Percentiles rank a stretch among this genome's conserved stretches.
Evolutionary conservation across 2,329 filamentous ascomycete genomes (phyloP).

Genomic region (Daldinia eschscholtzii): DNA sequence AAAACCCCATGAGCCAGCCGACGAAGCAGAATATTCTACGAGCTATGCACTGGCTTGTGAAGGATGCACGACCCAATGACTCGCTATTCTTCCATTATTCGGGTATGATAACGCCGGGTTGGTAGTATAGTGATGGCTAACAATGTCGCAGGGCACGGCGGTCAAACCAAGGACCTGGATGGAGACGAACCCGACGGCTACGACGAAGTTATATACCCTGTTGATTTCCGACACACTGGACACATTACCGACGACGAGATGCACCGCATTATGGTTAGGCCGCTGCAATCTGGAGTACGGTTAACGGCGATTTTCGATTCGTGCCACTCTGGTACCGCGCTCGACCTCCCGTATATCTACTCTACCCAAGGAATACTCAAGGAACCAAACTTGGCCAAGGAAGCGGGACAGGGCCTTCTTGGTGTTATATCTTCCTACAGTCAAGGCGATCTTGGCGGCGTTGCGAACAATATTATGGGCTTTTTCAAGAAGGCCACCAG

Average conservation of each 20-base stretch:
- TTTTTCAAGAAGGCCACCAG: slow-evolving; percentile 89
- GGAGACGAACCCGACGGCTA: slow-evolving; percentile 83
- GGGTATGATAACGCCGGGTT: slow-evolving; percentile 62
- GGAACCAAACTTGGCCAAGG: slow-evolving; percentile 84
- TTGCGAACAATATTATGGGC: slow-evolving; percentile 82
- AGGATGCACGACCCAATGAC: slow-evolving; percentile 91
- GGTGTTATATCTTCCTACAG: slow-evolving; percentile 83
- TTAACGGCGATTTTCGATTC: slow-evolving; percentile 86
- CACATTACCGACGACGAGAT: slow-evolving; percentile 85
- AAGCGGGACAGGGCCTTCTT: slow-evolving; percentile 79
- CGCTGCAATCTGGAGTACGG: slow-evolving; percentile 85
- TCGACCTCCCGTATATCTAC: slow-evolving; percentile 85
- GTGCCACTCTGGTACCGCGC: slow-evolving; percentile 81
- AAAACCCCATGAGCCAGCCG: slow-evolving; percentile 96
- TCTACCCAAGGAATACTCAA: slow-evolving; percentile 84
- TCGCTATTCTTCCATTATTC: slow-evolving; percentile 99
- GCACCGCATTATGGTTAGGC: slow-evolving; percentile 80
- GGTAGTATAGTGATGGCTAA: slow-evolving; percentile 36
- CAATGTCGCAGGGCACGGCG: slow-evolving; percentile 72
- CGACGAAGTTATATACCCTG: slow-evolving; percentile 84
- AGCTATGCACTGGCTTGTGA: slow-evolving; percentile 98
- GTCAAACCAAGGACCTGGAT: slow-evolving; percentile 78
- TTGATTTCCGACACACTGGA: slow-evolving; percentile 76
- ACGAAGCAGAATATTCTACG: slow-evolving; percentile 95
- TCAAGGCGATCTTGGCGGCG: slow-evolving; percentile 84